Evolutionary conservation across 805 yeast genomes (phyloP), one percentile per base, ranked within the genome.

Genomic region (Candida boidinii): DNA sequence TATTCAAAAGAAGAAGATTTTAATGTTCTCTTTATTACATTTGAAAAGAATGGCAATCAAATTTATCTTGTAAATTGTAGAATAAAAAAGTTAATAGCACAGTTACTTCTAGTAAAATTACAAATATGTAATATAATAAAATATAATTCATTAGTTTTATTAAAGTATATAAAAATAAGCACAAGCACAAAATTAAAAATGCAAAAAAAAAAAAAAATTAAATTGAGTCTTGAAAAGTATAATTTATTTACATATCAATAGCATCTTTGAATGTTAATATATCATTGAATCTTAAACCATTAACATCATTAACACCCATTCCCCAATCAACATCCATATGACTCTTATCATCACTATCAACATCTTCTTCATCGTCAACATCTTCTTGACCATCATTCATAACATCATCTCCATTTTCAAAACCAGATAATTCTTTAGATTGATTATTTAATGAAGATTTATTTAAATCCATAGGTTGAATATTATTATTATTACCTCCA

Each of bases 221-320:
- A 18, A 8, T 10, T 13, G 15, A 15, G 17, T 25, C 12, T 7
- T 7, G 17, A 7, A 25, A 9, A 19, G 15, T 2, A 12, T 14
- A 5, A 7, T 16, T 5, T 12, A 11, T 29, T 44, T 31, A 54
- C 46, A 54, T 45, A 39, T 52, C 57, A 26, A 73, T 72, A 15
- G 71, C 59, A 32, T 79, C 84, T 37, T 74, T 77, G 48, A 84
- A 84, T 36, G 75, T 73, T 39, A 84, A 62, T 18, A 78, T 66
- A 42, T 74, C 76, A 42, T 71, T 73, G 40, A 68, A 74, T 38
- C 85, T 62, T 23, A 77, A 55, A 5, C 94, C 94, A 50, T 83
- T 85, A 15, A 56, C 62, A 23, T 55, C 75, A 51, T 45, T 60
- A 48, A 26, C 66, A 52, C 43, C 63, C 49, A 4, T 53, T 41